phyloP scores from a whole-genome alignment of 75 land plant species.

The Larix kaempferi region DNA sequence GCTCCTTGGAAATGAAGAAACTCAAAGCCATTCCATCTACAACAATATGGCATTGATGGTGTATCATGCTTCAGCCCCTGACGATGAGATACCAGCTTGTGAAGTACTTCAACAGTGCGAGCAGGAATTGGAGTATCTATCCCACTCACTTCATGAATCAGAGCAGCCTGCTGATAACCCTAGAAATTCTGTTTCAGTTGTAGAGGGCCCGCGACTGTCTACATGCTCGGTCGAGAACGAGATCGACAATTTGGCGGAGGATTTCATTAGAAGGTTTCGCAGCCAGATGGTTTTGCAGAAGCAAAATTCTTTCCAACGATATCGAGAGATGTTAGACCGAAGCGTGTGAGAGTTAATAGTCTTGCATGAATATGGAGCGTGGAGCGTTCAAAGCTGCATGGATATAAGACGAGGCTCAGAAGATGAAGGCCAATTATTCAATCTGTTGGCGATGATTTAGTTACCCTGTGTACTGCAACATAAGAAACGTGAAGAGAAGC shows the following conservation, averaged over 20 bases:
- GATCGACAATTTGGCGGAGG: constrained; percentile 52
- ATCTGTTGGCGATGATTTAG: too few species aligned
- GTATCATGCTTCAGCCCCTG: neutral
- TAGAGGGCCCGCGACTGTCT: constrained; percentile 25
- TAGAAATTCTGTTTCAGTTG: constrained; percentile 17
- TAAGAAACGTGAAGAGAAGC: too few species aligned
- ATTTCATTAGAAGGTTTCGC: constrained; percentile 50
- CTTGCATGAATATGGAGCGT: too few species aligned
- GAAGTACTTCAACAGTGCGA: constrained; percentile 5
- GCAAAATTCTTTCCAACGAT: constrained; percentile 45
- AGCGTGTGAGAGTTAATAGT: constrained; percentile 6
- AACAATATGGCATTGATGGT: constrained; percentile 15
- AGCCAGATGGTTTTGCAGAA: constrained; percentile 48
- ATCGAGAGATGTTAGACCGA: constrained; percentile 39
- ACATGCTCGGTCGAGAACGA: constrained; percentile 37
- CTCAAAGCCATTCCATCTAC: neutral
- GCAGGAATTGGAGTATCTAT: constrained; percentile 20
- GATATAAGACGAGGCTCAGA: too few species aligned
- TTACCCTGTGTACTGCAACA: too few species aligned
- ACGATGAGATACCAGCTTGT: neutral
- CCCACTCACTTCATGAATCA: constrained; percentile 10
- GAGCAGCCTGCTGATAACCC: constrained; percentile 12
- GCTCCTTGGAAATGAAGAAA: neutral
- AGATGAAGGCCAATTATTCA: too few species aligned
- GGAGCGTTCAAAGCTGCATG: too few species aligned